These are phyloP conservation scores for Plantago major DNA, from an alignment of 257 asterid species.

Conservation along the genomic window DNA sequence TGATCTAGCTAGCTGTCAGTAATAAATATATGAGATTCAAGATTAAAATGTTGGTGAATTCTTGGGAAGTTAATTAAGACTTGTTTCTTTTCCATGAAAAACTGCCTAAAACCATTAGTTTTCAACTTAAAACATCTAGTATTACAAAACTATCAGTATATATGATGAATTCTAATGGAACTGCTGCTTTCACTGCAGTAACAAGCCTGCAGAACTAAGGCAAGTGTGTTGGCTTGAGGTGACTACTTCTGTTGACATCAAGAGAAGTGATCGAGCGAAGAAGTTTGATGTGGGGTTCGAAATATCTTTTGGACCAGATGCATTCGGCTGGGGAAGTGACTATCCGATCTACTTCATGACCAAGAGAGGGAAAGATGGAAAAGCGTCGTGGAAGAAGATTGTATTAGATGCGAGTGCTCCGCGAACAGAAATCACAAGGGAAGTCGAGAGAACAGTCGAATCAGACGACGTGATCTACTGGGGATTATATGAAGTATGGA, in stretches of 20 bases:
- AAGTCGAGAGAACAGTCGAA: neutral
- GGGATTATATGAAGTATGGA: too few species aligned
- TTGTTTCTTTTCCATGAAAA: too few species aligned
- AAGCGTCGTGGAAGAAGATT: conserved; percentile 20
- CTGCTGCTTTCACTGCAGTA: conserved; percentile 3
- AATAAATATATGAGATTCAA: too few species aligned
- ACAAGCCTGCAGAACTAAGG: conserved; percentile 26
- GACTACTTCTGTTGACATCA: conserved; percentile 21
- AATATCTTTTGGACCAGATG: conserved; percentile 35
- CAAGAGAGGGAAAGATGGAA: conserved; percentile 36
- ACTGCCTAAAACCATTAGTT: too few species aligned
- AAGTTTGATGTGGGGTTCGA: conserved; percentile 34
- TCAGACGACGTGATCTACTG: too few species aligned
- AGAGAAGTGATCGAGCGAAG: conserved; percentile 17
- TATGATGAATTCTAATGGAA: neutral
- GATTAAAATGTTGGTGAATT: too few species aligned
- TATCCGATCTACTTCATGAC: conserved; percentile 43
- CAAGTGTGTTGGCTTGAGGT: conserved; percentile 64
- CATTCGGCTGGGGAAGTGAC: conserved; percentile 47
- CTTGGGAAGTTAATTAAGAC: too few species aligned
- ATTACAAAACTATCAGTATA: neutral
- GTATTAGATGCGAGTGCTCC: conserved; percentile 11
- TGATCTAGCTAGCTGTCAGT: too few species aligned
- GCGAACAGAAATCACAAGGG: neutral
- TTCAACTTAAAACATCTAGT: too few species aligned